These are phyloP conservation scores for Fusarium nisikadoi DNA, from an alignment of 2,329 filamentous ascomycete species.

Conservation along the genomic window DNA sequence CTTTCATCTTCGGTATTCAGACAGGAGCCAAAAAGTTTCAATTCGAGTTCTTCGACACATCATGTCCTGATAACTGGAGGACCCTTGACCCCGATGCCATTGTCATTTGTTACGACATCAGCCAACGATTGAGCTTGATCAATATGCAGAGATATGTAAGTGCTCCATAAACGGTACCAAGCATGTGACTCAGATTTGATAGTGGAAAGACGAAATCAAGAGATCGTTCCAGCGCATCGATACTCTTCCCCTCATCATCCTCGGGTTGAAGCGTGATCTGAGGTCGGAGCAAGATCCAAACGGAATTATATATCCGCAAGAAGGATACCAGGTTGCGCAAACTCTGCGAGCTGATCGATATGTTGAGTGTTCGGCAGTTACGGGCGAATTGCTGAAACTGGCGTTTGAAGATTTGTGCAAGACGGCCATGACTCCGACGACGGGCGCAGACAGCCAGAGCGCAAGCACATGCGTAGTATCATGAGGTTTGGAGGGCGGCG, in stretches of 20 bases:
- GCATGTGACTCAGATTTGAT: neutral
- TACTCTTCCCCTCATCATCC: conserved; percentile 63
- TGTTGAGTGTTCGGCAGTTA: conserved; percentile 71
- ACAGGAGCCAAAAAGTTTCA: conserved; percentile 55
- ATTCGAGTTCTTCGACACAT: conserved; percentile 70
- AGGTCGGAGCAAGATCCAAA: conserved; percentile 68
- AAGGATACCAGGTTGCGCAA: conserved; percentile 67
- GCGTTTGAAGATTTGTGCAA: conserved; percentile 70
- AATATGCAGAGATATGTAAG: conserved; percentile 67
- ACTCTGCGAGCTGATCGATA: conserved; percentile 70
- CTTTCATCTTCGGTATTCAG: conserved; percentile 67
- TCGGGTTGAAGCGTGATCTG: conserved; percentile 71
- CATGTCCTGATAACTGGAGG: conserved; percentile 67
- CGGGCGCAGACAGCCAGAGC: conserved; percentile 61
- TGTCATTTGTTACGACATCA: conserved; percentile 71
- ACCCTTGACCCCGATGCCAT: conserved; percentile 68
- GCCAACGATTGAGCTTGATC: conserved; percentile 66
- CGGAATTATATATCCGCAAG: conserved; percentile 70
- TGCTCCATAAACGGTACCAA: conserved; percentile 19
- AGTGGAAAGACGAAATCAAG: conserved; percentile 69
- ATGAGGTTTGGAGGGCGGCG: conserved; percentile 47
- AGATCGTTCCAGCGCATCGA: conserved; percentile 59
- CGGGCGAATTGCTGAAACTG: conserved; percentile 66
- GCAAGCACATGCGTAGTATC: conserved; percentile 65
- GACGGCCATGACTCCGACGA: conserved; percentile 62